Base-by-base conservation (phyloP, 225 moss, liverwort and hornwort species). In the Pseudoscleropodium purum region DNA sequence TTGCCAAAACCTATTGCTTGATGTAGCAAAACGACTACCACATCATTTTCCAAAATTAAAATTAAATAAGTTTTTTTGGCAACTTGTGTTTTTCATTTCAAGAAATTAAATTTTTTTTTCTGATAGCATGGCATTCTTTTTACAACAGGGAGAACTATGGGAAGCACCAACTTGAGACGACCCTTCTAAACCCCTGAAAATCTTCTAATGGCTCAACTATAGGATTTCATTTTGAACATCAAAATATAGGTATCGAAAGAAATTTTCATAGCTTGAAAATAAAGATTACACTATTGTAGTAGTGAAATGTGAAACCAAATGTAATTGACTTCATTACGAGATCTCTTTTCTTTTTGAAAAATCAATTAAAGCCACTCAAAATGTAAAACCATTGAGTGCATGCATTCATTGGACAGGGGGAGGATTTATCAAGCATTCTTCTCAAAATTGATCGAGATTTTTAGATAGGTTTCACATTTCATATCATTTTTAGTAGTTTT, bases 401-500 rank as follows among this genome's bases (percentile, higher is more conserved):
- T 41, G 15, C 5, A 15, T 8, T 41, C 26, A 25, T 25, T 41
- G 15, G 9, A 26, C n/a, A 18, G 1, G 5, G 26, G 1, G 2
- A 5, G 8, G 0, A 26, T 41, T 26, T 5, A 15, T 11, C 8
- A 14, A 39, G 4, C 0, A 1, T 23, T 12, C n/a, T 25, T 70
- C 0, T 11, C 8, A 70, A 21, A 25, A 13, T 70, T 39, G 25
- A 14, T 25, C 3, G 0, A 0, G 0, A 14, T 39, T 70, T 8
- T 66, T 66, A 18, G 3, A 15, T 15, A 1, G 41, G 8, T 41
- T 41, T 26, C 3, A 72, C 26, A 72, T 41, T 15, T 41, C 25
- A 41, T 15, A 72, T 72, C 15, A 15, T 8, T 41, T 72, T 72
- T 0, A 0, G 0, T 41, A 1, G 15, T 26, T 41, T 41, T 72